Evolutionary conservation across 2,329 filamentous ascomycete species (phyloP), one percentile per base, ranked within the genome.

Genomic region (Hypoxylon sp.): DNA sequence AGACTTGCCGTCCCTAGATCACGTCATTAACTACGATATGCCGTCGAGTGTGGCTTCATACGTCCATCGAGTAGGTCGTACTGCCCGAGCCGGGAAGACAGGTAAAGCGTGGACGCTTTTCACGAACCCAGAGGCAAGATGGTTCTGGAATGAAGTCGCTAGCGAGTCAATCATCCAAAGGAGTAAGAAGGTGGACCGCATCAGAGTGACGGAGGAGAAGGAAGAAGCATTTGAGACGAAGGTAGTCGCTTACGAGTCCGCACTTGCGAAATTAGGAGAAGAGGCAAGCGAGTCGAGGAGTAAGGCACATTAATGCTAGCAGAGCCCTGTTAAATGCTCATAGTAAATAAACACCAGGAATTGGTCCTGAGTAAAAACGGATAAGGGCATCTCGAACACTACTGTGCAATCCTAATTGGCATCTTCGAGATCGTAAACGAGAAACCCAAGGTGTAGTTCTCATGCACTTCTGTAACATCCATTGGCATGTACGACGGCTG

Each of bases 11-110:
- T 86, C 88, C 51, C 87, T 98, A 51, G 90, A 90, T 37, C 92
- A 97, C 76, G 94, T 98, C 51, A 84, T 98, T 80, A 98, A 97
- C 82, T 98, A 98, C 83, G 95, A 98, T 78, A 86, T 98, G 56
- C 95, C 95, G 0, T 87, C 89, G 3, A 94, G 91, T 75, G 83
- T 94, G 35, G 92, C 91, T 5, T 91, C 90, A 24, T 98, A 98
- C 75, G 90, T 98, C 3, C 96, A 98, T 79, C 91, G 96, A 44
- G 94, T 98, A 1, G 95, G 96, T 39, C 90, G 96, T 63, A 98
- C 95, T 0, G 95, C 95, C 0, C 87, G 94, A 78, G 96, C 93
- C 0, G 94, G 92, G 1, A 88, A 89, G 60, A 73, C 82, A 0
- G 95, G 95, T 1, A 86, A 89, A 52, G 94, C 95, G 0, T 97